A percentile compares a stretch with the other conserved stretches of the same genome.
Evolutionary conservation across 495 filamentous ascomycete species (phyloP).

Genomic region (Tuber borchii): DNA sequence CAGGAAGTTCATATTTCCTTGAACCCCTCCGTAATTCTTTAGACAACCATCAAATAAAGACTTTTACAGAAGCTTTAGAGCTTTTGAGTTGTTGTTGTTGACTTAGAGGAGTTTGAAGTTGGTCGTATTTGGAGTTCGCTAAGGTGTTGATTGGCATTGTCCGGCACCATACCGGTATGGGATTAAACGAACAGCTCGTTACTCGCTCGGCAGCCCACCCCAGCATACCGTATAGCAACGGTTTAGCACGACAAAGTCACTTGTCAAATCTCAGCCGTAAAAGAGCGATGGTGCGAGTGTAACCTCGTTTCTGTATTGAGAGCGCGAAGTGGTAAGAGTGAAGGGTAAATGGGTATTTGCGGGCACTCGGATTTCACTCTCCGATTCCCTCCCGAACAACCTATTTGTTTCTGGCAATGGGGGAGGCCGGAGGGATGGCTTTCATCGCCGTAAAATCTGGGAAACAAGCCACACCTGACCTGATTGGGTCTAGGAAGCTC

Average conservation of each 20-base stretch:
- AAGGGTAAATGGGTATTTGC: not conserved
- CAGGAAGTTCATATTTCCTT: no score
- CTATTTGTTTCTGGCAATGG: not conserved
- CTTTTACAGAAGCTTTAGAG: no score
- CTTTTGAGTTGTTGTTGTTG: no score
- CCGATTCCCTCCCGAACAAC: not conserved
- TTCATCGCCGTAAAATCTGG: not conserved
- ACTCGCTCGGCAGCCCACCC: not conserved
- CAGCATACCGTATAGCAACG: not conserved
- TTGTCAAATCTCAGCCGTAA: not conserved
- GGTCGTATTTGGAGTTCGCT: no score
- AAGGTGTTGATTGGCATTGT: no score
- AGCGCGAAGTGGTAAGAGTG: not conserved
- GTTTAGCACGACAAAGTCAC: not conserved
- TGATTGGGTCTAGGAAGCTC: slow-evolving; percentile 21
- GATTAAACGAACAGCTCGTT: not conserved
- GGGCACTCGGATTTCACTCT: not conserved
- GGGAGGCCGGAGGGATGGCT: not conserved
- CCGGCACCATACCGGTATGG: not conserved
- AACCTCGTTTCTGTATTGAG: not conserved
- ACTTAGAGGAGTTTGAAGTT: no score
- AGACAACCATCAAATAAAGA: no score
- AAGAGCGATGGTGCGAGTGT: not conserved
- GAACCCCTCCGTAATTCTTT: no score
- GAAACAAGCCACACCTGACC: slow-evolving; percentile 27